These are phyloP conservation scores for Phytopythium helicoides DNA, from an alignment of 352 stramenopile species.

Conservation along the genomic window DNA sequence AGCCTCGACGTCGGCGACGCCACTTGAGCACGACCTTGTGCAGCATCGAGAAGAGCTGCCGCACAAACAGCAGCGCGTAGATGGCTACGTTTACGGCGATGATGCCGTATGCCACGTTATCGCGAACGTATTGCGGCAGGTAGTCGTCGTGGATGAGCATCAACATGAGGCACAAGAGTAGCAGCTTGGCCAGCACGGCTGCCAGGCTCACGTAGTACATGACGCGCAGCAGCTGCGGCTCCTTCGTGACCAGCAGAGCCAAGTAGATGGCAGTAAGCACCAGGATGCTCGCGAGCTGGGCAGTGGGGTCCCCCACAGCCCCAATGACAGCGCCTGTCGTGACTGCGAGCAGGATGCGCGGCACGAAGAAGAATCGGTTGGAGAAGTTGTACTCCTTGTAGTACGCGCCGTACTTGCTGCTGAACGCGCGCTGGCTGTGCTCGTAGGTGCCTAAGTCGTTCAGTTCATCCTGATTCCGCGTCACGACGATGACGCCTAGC, in stretches of 20 bases:
- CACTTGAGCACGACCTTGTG: conserved; percentile 51
- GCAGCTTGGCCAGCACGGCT: conserved; percentile 80
- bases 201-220: conserved; percentile 81
- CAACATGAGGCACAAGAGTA: conserved; percentile 80
- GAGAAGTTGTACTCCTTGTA: conserved; percentile 91
- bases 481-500: conserved; percentile 68
- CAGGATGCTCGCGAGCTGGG: conserved; percentile 75
- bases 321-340: conserved; percentile 72
- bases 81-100: conserved; percentile 84
- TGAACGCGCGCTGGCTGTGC: conserved; percentile 77
- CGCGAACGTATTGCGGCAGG: conserved; percentile 74
- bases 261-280: conserved; percentile 70
- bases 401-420: conserved; percentile 80
- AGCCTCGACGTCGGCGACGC: conserved; percentile 12
- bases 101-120: conserved; percentile 85
- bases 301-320: conserved; percentile 58
- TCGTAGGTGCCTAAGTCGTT: conserved; percentile 72
- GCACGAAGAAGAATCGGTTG: conserved; percentile 88
- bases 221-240: conserved; percentile 79
- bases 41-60: conserved; percentile 75
- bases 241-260: conserved; percentile 56
- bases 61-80: conserved; percentile 77
- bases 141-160: conserved; percentile 75
- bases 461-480: conserved; percentile 63
- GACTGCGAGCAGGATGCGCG: conserved; percentile 67